These are phyloP conservation scores for Phaeolepiota aurea DNA, from an alignment of 768 basidiomycete genomes.

Conservation along the genomic window DNA sequence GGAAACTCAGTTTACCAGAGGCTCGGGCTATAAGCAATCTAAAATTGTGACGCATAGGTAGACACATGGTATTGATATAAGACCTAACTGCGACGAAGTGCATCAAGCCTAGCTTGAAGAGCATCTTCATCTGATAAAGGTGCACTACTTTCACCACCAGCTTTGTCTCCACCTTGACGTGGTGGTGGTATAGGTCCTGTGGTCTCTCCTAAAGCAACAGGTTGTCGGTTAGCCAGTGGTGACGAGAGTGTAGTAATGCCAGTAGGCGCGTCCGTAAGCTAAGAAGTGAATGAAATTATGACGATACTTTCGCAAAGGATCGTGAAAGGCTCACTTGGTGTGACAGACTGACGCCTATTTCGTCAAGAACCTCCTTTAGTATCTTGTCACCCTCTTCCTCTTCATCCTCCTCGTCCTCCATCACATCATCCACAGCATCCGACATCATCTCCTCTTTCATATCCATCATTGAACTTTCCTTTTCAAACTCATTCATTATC, in stretches of 20 bases:
- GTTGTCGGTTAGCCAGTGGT: constrained; percentile 56
- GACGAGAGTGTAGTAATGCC: constrained; percentile 55
- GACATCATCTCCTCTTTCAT: constrained; percentile 99
- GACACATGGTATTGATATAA: neutral
- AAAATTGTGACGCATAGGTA: constrained; percentile 26
- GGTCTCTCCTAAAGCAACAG: constrained; percentile 80
- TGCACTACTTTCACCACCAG: constrained; percentile 28
- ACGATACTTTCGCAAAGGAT: neutral
- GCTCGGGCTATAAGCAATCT: constrained; percentile 62
- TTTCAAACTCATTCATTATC: constrained; percentile 98
- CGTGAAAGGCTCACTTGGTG: constrained; percentile 59
- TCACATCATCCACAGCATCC: constrained; percentile 94
- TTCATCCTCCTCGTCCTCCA: constrained; percentile 95
- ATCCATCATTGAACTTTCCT: constrained; percentile 96
- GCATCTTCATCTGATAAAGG: constrained; percentile 78
- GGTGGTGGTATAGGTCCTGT: constrained; percentile 27
- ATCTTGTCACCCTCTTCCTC: constrained; percentile 96
- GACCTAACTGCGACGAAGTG: constrained; percentile 60
- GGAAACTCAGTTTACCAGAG: constrained; percentile 75
- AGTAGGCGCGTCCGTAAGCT: constrained; percentile 83
- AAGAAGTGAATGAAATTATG: constrained; percentile 1
- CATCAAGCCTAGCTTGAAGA: constrained; percentile 88
- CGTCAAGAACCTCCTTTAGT: constrained; percentile 90
- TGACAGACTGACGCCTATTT: constrained; percentile 88
- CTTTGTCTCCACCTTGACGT: constrained; percentile 17